Base-by-base conservation (phyloP, 2,329 filamentous ascomycete species). In the Mycocentrospora acerina region DNA sequence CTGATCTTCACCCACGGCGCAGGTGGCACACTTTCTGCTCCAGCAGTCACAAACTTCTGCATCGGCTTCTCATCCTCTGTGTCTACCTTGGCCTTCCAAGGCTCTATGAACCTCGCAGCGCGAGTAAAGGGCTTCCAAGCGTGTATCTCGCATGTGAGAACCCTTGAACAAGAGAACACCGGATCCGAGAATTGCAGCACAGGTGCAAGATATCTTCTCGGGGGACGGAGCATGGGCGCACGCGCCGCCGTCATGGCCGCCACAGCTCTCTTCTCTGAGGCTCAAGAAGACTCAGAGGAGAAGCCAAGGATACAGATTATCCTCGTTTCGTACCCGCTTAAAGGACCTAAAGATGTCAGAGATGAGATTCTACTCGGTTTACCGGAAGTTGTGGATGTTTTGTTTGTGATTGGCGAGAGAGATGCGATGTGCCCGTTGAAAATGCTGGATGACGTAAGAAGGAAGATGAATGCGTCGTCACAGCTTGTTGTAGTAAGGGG, bases 1-100 rank as follows among this genome's bases (percentile, higher is more conserved):
- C 51, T 73, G 1, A 59, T 73, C 18, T 73, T 71, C 54, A 73
- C 71, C 24, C 71, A 74, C 43, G 71, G 71, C 37, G 71, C 71
- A 32, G 70, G 70, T 17, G 71, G 71, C 32, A 68, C 64, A 2
- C 59, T 73, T 29, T 52, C 57, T 22, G 57, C 60, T 18, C 60
- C 68, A 7, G 71, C 70, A 2, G 64, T 67, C 7, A 43, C 57
- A 6, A 59, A 69, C 31, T 73, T 73, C 52, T 64, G 62, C 41
- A 51, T 44, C 6, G 71, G 71, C 8, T 72, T 66, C 44, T 46
- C 59, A 2, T 40, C 29, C 2, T 8, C 34, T 0, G 9, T 24
- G 1, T 29, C 55, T 1, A 39, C 70, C 1, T 48, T 69, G 19
- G 60, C 55, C 7, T 72, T 71, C 44, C 58, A 72, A 48, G 71